Conservation (phyloP, 148 eudicot genomes). For the Silene conica region DNA sequence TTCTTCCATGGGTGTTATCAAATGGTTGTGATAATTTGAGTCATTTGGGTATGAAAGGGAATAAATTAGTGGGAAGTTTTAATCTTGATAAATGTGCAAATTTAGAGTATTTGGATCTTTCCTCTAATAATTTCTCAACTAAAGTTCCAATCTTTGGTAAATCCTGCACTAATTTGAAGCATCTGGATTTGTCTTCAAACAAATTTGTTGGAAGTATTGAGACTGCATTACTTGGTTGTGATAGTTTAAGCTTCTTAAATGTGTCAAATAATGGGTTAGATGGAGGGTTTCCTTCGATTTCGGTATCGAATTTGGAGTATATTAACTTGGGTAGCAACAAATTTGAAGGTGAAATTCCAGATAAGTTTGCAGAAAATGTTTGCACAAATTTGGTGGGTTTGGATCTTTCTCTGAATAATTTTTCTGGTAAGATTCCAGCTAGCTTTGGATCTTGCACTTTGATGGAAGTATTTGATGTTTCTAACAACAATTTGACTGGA, state of each 20-base stretch:
- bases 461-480: constrained; percentile 47
- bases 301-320: constrained; percentile 31
- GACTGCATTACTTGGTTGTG: constrained; percentile 26
- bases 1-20: constrained; percentile 50
- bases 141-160: constrained; percentile 36
- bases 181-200: constrained; percentile 70
- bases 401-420: constrained; percentile 63
- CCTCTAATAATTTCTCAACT: constrained; percentile 55
- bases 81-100: constrained; percentile 36
- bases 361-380: constrained; percentile 34
- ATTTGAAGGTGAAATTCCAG: constrained; percentile 41
- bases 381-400: constrained; percentile 51
- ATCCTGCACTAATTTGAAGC: constrained; percentile 33
- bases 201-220: constrained; percentile 44
- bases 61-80: constrained; percentile 47
- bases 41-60: constrained; percentile 47
- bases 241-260: constrained; percentile 46
- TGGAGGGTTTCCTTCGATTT: constrained; percentile 44
- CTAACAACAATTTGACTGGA: constrained; percentile 71
- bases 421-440: constrained; percentile 61
- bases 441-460: constrained; percentile 52
- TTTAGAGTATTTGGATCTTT: constrained; percentile 58
- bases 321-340: constrained; percentile 42
- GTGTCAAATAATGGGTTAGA: constrained; percentile 40
- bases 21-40: constrained; percentile 37